Evolutionary conservation across 306 rosid genomes (phyloP).

Genomic region (apple (Malus domestica)): DNA sequence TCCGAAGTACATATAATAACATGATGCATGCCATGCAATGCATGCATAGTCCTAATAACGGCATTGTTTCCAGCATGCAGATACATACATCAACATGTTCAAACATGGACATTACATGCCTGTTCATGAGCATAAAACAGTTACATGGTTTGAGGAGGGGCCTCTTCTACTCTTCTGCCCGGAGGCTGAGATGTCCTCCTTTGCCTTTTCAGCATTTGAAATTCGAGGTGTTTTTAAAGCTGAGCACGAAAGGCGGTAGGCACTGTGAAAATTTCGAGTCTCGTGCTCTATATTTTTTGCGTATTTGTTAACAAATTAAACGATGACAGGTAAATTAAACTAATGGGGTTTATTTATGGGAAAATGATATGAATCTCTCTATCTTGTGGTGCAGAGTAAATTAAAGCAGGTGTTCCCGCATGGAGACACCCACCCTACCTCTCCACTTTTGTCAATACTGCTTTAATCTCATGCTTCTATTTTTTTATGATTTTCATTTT

Average conservation of each 20-base stretch:
- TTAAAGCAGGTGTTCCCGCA: background rate
- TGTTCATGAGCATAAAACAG: background rate
- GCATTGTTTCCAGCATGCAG: background rate
- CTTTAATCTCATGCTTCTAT: background rate
- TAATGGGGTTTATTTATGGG: background rate
- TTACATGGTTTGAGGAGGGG: background rate
- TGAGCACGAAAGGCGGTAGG: background rate
- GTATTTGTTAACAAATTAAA: background rate
- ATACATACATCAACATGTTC: background rate
- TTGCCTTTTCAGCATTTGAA: background rate
- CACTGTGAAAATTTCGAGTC: background rate
- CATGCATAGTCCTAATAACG: background rate
- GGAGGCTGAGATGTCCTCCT: background rate
- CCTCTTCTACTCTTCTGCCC: background rate
- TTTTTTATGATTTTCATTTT: background rate
- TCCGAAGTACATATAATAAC: background rate
- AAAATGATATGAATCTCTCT: slow-evolving; percentile 5
- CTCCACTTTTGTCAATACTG: background rate
- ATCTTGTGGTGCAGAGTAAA: slow-evolving; percentile 13
- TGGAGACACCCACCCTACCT: background rate
- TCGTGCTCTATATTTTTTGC: background rate
- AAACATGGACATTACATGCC: background rate
- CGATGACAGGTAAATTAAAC: background rate
- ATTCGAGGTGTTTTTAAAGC: slow-evolving; percentile 9
- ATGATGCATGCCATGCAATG: background rate